Percentiles rank a stretch among this genome's conserved stretches.
Evolutionary conservation across 352 stramenopile genomes (phyloP).

Genomic region (Pythium oligandrum): DNA sequence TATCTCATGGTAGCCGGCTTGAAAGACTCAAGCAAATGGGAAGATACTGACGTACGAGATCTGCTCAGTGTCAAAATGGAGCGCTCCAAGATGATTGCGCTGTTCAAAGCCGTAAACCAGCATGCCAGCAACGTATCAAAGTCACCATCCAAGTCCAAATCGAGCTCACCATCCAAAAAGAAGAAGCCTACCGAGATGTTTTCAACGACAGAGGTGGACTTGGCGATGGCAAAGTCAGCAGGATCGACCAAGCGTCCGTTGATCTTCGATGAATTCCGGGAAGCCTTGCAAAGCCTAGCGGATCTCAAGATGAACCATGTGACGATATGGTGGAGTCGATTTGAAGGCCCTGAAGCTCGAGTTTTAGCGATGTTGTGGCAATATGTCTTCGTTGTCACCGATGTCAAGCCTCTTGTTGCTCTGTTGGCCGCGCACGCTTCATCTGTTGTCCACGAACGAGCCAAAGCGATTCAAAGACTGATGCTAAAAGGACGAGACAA

Average conservation of each 20-base stretch:
- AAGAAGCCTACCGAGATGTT: conserved; percentile 21
- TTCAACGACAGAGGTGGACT: conserved; percentile 48
- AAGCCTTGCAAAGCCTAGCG: conserved; percentile 24
- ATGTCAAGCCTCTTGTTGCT: conserved; percentile 19
- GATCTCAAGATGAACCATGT: conserved; percentile 26
- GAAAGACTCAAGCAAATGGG: conserved; percentile 31
- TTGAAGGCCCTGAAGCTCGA: conserved; percentile 30
- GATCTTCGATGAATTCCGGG: conserved; percentile 36
- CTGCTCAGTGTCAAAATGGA: conserved; percentile 41
- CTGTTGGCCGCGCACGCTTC: conserved; percentile 13
- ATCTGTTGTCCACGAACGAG: conserved; percentile 21
- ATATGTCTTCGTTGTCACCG: conserved; percentile 27
- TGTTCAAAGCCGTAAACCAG: conserved; percentile 44
- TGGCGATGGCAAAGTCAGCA: conserved; percentile 50
- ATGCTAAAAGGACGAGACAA: conserved; percentile 20
- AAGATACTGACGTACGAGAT: conserved; percentile 27
- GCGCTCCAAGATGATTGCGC: conserved; percentile 39
- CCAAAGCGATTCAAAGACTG: conserved; percentile 28
- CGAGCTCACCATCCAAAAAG: neutral
- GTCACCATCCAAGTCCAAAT: conserved; percentile 5
- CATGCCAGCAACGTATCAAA: conserved; percentile 5
- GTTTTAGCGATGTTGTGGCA: conserved; percentile 43
- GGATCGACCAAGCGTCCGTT: conserved; percentile 43
- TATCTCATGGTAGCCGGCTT: conserved; percentile 40
- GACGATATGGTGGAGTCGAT: conserved; percentile 43